A percentile compares a stretch with the other conserved stretches of the same genome.
phyloP scores from a whole-genome alignment of 208 protist species.

The Acanthamoeba sp. region DNA sequence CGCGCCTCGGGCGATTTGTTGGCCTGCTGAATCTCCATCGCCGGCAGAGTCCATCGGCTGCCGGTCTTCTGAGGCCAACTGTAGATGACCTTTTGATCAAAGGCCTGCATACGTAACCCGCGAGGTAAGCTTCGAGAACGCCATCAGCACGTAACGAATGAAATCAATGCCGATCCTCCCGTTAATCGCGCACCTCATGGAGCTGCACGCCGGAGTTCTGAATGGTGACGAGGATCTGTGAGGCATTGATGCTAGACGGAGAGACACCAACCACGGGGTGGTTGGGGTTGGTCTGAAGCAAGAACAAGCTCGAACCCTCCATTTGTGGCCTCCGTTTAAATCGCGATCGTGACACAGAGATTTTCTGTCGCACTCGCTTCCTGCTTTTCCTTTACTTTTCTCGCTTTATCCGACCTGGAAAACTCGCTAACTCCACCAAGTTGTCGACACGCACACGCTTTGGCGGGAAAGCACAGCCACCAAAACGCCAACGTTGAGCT shows the following conservation, averaged over 20 bases:
- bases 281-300: constrained; percentile 41
- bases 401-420: not conserved
- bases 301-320: constrained; percentile 23
- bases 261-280: constrained; percentile 22
- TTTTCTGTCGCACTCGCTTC: not conserved
- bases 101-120: not conserved
- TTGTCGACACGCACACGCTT: too few species aligned
- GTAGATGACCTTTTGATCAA: constrained; percentile 50
- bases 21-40: constrained; percentile 20
- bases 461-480: too few species aligned
- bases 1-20: not conserved
- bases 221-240: constrained; percentile 29
- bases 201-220: constrained; percentile 47
- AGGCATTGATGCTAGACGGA: not conserved
- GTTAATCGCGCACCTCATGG: not conserved
- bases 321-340: not conserved
- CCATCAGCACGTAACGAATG: not conserved
- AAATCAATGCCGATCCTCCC: not conserved
- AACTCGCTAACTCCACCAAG: too few species aligned
- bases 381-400: not conserved
- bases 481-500: not conserved
- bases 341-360: not conserved
- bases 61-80: constrained; percentile 49
- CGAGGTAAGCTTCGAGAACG: not conserved
- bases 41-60: constrained; percentile 34